phyloP scores from a whole-genome alignment of 2,329 filamentous ascomycete species.

The Sporothrix variecibatus region DNA sequence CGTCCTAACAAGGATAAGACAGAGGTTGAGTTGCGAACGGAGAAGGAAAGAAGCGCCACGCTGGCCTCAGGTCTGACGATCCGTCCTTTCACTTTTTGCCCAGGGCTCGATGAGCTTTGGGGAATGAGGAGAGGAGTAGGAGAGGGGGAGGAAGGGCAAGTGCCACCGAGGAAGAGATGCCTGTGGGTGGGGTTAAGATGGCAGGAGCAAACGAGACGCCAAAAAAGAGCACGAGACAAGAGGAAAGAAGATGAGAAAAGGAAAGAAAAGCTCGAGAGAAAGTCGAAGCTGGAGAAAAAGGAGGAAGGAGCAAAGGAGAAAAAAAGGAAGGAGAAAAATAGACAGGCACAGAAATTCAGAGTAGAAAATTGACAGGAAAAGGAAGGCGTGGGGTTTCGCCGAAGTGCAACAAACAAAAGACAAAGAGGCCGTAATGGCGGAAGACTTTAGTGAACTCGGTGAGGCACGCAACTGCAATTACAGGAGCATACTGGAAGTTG shows the following conservation, averaged over 20 bases:
- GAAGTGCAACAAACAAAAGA: neutral
- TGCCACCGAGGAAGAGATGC: neutral
- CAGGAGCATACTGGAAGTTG: neutral
- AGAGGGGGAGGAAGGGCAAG: neutral
- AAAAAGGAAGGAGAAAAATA: neutral
- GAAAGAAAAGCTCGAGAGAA: neutral
- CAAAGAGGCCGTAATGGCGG: neutral
- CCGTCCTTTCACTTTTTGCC: neutral
- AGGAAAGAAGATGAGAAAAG: neutral
- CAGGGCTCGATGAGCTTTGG: neutral
- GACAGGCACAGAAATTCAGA: neutral
- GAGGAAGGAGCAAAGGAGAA: neutral
- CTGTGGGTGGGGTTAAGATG: neutral
- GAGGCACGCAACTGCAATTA: neutral
- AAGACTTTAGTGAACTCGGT: neutral
- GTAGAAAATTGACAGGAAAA: neutral
- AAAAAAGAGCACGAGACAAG: slow-evolving; percentile 1
- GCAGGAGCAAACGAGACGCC: neutral
- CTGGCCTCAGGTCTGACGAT: neutral
- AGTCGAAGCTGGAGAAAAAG: neutral
- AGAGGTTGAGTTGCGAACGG: neutral
- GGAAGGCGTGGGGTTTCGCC: slow-evolving; percentile 13
- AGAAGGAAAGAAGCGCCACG: neutral
- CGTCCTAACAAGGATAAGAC: neutral
- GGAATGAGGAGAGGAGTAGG: neutral